phyloP scores from a whole-genome alignment of 345 rosid species.

The Citrus medica region DNA sequence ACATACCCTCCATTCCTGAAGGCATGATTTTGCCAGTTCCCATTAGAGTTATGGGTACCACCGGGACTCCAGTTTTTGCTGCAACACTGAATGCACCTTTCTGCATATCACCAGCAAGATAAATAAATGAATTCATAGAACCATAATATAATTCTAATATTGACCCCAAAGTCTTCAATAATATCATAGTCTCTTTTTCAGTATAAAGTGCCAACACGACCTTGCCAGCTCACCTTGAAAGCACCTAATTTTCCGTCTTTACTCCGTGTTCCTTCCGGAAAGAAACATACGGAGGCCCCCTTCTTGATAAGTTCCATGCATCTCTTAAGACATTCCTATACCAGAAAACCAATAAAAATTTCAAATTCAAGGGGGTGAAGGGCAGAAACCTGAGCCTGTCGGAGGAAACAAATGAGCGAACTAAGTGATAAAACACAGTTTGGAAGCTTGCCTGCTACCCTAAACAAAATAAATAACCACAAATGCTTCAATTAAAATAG shows the following conservation, averaged over 20 bases:
- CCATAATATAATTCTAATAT: neutral
- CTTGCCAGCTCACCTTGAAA: conserved; percentile 88
- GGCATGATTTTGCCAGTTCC: conserved; percentile 99
- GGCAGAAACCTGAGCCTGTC: neutral
- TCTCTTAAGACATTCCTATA: conserved; percentile 82
- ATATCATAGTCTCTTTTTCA: neutral
- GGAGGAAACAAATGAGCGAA: neutral
- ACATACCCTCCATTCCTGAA: conserved; percentile 66
- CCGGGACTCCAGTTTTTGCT: conserved; percentile 72
- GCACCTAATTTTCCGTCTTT: conserved; percentile 75
- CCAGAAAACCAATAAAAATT: conserved; percentile 13
- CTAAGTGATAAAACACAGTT: neutral
- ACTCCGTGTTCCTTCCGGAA: conserved; percentile 95
- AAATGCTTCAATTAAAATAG: neutral
- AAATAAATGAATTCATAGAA: conserved; percentile 12
- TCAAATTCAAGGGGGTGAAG: conserved; percentile 4
- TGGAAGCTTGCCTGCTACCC: neutral
- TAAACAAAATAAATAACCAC: neutral
- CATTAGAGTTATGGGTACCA: conserved; percentile 73
- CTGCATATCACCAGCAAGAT: conserved; percentile 36
- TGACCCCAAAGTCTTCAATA: neutral
- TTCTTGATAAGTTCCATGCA: conserved; percentile 78
- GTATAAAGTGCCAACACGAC: neutral
- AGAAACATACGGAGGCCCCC: conserved; percentile 82
- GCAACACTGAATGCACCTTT: conserved; percentile 96